Percentiles rank a stretch among this genome's conserved stretches.
phyloP scores from a whole-genome alignment of 2,329 filamentous ascomycete species.

The Coccinonectria pachysandricola region DNA sequence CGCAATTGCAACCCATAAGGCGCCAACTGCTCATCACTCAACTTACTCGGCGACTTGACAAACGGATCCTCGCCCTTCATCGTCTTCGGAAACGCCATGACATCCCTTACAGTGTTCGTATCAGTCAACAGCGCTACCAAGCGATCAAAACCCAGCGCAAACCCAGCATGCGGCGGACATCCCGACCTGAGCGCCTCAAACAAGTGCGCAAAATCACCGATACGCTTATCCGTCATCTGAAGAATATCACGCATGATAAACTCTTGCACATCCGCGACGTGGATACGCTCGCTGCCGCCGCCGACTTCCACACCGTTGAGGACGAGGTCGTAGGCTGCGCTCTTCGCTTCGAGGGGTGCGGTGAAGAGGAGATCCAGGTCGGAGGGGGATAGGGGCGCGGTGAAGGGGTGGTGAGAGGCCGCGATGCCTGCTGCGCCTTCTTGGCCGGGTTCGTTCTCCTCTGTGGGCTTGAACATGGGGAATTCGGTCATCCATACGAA shows the following conservation, averaged over 20 bases:
- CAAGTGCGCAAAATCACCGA: slow-evolving; percentile 78
- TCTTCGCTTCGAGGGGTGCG: slow-evolving; percentile 61
- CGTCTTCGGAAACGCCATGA: slow-evolving; percentile 94
- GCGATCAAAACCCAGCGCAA: slow-evolving; percentile 87
- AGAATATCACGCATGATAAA: slow-evolving; percentile 77
- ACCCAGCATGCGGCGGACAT: slow-evolving; percentile 89
- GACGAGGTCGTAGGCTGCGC: slow-evolving; percentile 91
- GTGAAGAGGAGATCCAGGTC: slow-evolving; percentile 68
- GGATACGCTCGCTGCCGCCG: slow-evolving; percentile 86
- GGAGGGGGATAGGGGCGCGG: slow-evolving; percentile 60
- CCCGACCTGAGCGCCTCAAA: slow-evolving; percentile 73
- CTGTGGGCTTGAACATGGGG: slow-evolving; percentile 76
- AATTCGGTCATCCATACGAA: slow-evolving; percentile 88
- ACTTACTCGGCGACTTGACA: slow-evolving; percentile 63
- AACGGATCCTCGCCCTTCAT: slow-evolving; percentile 80
- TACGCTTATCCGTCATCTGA: slow-evolving; percentile 59
- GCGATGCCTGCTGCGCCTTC: slow-evolving; percentile 71
- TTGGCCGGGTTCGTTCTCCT: slow-evolving; percentile 59
- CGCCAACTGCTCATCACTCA: slow-evolving; percentile 47
- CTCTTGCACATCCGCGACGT: slow-evolving; percentile 71
- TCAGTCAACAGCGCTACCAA: slow-evolving; percentile 71
- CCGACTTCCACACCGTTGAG: slow-evolving; percentile 92
- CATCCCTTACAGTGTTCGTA: slow-evolving; percentile 71
- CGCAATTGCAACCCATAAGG: slow-evolving; percentile 38
- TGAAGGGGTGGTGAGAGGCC: slow-evolving; percentile 93